Conservation (phyloP, 2,329 filamentous ascomycete genomes). For the Penicillium sp. region DNA sequence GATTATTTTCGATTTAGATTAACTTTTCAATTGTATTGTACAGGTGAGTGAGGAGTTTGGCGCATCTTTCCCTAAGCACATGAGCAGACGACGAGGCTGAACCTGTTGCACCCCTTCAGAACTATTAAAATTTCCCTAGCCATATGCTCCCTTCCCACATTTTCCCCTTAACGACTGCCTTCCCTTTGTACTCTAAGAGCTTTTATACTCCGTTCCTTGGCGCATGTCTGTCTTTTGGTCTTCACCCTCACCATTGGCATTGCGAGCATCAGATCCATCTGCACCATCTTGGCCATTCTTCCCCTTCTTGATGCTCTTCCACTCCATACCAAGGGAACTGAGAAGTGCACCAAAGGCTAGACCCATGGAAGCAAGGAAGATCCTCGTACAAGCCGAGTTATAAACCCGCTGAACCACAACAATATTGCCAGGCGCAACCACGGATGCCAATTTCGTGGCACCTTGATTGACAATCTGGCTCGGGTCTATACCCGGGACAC, state of each 20-base stretch:
- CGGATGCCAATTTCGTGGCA: background rate
- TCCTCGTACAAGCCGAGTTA: background rate
- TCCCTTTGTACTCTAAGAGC: background rate
- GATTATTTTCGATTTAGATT: too few relatives aligned
- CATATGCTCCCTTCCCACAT: background rate
- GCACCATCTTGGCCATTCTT: constrained; percentile 5
- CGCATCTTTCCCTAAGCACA: background rate
- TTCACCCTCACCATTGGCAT: background rate
- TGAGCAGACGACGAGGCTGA: too few relatives aligned
- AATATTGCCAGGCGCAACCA: background rate
- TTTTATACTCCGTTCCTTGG: background rate
- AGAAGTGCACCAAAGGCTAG: background rate
- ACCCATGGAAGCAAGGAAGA: background rate
- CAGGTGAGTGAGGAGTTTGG: background rate
- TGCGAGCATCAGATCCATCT: too few relatives aligned
- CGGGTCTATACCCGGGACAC: background rate
- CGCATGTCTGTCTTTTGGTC: background rate
- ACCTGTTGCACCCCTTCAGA: background rate
- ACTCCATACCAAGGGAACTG: background rate
- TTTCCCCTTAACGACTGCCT: background rate
- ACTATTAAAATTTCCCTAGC: background rate
- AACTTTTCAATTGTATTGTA: background rate
- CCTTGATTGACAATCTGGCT: background rate
- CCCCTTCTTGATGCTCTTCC: constrained; percentile 6
- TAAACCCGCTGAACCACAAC: background rate